Conservation (phyloP, 129 eudicot species). For the Saposhnikovia divaricata region DNA sequence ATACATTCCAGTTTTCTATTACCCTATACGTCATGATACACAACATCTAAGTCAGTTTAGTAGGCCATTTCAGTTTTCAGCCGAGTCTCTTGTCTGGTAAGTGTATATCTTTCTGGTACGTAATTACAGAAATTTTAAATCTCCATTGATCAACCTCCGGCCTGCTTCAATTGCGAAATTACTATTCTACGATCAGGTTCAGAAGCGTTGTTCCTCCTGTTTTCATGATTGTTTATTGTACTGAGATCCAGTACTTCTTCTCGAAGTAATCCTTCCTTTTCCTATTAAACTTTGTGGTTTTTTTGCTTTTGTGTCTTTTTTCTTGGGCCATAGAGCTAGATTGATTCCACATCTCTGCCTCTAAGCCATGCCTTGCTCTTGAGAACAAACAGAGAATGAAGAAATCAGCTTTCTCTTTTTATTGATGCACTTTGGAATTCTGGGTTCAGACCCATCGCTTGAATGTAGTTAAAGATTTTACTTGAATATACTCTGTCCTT, state of each 20-base stretch:
- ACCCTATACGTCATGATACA: constrained; percentile 8
- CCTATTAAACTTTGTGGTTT: background rate
- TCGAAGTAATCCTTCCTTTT: constrained; percentile 5
- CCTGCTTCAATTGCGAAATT: constrained; percentile 26
- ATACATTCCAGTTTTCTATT: constrained; percentile 19
- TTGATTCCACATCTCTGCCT: background rate
- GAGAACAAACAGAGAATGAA: background rate
- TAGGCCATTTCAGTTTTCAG: background rate
- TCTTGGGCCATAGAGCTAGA: background rate
- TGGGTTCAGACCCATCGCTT: background rate
- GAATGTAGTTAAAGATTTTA: background rate
- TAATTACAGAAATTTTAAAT: background rate
- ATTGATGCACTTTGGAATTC: background rate
- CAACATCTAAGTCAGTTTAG: background rate
- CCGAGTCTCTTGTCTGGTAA: constrained; percentile 16
- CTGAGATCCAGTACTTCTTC: background rate
- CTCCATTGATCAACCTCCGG: constrained; percentile 39
- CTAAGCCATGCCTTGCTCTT: background rate
- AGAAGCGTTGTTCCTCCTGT: constrained; percentile 55
- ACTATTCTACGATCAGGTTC: constrained; percentile 28
- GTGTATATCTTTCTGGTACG: constrained; percentile 27
- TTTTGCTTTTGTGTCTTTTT: background rate
- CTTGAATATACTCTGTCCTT: background rate
- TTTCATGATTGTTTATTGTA: constrained; percentile 3
- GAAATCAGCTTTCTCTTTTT: background rate